phyloP scores from a whole-genome alignment of 2,329 filamentous ascomycete genomes.

The Xylaria sp. region DNA sequence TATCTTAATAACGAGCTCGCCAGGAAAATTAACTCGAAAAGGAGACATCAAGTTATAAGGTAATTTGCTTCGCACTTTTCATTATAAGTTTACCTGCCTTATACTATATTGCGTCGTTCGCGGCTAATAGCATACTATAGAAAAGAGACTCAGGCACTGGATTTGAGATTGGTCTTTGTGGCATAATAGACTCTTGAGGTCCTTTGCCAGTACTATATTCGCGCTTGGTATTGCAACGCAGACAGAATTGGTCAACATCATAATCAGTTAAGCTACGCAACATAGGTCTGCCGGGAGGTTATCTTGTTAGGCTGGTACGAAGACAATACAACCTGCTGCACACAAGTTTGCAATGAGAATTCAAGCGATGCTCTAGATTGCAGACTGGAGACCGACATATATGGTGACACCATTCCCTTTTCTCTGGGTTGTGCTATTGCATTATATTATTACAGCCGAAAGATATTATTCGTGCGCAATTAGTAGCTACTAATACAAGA shows the following conservation, averaged over 20 bases:
- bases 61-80: not conserved
- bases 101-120: not conserved
- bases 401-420: not conserved
- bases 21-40: not conserved
- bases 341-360: not conserved
- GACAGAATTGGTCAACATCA: not conserved
- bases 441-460: not conserved
- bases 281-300: not conserved
- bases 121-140: conserved; percentile 10
- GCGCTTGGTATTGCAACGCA: not conserved
- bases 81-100: not conserved
- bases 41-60: not conserved
- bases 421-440: not conserved
- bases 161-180: not conserved
- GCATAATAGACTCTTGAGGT: not conserved
- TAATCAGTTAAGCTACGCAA: not conserved
- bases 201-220: too few species aligned
- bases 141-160: not conserved
- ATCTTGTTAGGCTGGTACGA: not conserved
- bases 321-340: not conserved
- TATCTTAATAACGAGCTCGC: not conserved
- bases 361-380: not conserved
- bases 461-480: not conserved
- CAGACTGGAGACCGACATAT: not conserved
- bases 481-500: not conserved